Base-by-base conservation (phyloP, 1,139 yeast species). In the Casaregolazyma suthepensis region DNA sequence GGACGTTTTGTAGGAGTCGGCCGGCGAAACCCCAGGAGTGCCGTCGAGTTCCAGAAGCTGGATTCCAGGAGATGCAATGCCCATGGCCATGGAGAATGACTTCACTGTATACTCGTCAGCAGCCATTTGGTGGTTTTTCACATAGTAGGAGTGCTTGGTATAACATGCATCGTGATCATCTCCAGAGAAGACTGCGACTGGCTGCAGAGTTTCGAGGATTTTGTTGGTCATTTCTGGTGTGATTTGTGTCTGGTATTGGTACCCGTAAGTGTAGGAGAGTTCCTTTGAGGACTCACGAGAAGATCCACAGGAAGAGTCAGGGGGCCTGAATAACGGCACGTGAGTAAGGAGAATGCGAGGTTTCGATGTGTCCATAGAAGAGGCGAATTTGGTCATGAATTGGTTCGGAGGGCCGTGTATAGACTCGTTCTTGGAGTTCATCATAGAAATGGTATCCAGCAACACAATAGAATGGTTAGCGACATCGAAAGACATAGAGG, bases 81-180 rank as follows among this genome's bases (percentile, higher is more conserved):
- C 98, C 78, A 89, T 87, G 19, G 96, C 90, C 96, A 93, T 88
- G 1, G 96, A 87, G 54, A 87, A 82, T 0, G 96, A 81, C 66
- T 93, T 93, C 17, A 90, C 90, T 0, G 97, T 87, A 57, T 86
- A 82, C 67, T 93, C 99, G 50, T 84, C 81, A 19, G 48, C 52
- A 23, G 52, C 13, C 19, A 20, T 23, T 15, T 44, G 47, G 15
- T 46, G 45, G 19, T 37, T 17, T 4, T 57, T 51, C 3, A 57
- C 52, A 6, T 49, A 43, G 52, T 77, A 81, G 1, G 76, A 69
- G 63, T 90, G 96, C 12, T 72, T 70, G 13, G 87, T 79, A 59
- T 86, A 90, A 69, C 99, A 93, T 60, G 89, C 91, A 68, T 93
- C 99, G 70, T 93, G 99, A 66, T 93, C 99, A 66, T 93, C 99